Evolutionary conservation across 2,329 filamentous ascomycete species (phyloP), one percentile per base, ranked within the genome.

Genomic region (Talaromyces marneffei): DNA sequence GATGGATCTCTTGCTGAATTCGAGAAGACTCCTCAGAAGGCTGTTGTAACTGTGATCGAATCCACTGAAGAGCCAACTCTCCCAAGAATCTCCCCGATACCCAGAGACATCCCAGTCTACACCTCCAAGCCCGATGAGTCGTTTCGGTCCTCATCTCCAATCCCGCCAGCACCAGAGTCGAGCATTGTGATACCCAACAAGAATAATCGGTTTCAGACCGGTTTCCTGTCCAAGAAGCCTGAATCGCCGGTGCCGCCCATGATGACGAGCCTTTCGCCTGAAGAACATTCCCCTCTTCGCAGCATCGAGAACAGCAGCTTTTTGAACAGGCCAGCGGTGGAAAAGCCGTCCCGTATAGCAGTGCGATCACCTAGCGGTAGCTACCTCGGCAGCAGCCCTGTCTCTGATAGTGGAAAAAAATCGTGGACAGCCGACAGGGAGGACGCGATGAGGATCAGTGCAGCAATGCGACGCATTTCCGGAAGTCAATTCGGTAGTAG

Each of bases 1-100:
- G 86, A 93, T 57, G 92, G 92, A 25, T 87, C 88, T 0, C 79
- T 97, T 60, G 92, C 90, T 10, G 94, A 97, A 72, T 97, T 93
- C 71, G 90, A 93, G 70, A 91, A 91, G 76, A 97, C 93, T 2
- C 93, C 94, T 0, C 84, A 92, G 73, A 89, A 87, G 70, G 74
- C 83, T 8, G 79, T 84, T 16, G 80, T 80, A 2, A 83, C 85
- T 0, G 84, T 86, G 6, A 83, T 86, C 55, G 61, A 60, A 25
- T 84, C 83, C 16, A 82, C 83, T 29, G 74, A 80, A 42, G 82
- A 85, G 50, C 70, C 74, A 20, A 70, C 69, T 12, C 66, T 80
- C n/a, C 77, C 78, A n/a, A 75, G 76, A 14, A 72, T 82, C n/a
- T 85, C 87, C 18, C 79, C 81, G n/a, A 68, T 75, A 20, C 74